These are phyloP conservation scores for Rhododendron vialii DNA, from an alignment of 148 eudicot species.

Conservation along the genomic window DNA sequence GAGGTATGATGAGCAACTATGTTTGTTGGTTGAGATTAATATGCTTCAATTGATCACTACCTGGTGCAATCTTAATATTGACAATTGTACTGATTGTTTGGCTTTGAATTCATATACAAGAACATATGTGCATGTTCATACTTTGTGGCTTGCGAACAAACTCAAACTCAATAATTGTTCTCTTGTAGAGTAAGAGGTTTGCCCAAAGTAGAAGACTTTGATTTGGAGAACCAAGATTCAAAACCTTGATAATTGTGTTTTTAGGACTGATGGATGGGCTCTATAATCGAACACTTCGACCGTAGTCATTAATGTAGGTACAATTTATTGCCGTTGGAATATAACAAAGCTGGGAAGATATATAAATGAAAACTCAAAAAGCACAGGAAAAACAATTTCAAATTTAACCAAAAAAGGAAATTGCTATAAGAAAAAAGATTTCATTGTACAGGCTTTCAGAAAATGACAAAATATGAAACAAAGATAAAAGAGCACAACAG, in stretches of 20 bases:
- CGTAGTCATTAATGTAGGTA: neutral
- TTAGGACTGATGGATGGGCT: neutral
- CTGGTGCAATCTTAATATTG: neutral
- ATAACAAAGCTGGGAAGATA: neutral
- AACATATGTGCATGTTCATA: neutral
- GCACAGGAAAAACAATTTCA: neutral
- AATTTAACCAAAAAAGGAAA: neutral
- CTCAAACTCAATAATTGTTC: neutral
- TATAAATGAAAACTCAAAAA: neutral
- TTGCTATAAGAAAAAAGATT: neutral
- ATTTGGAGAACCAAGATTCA: neutral
- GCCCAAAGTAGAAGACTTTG: neutral
- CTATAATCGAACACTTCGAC: neutral
- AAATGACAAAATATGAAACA: neutral
- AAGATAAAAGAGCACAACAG: neutral
- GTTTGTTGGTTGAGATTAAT: neutral
- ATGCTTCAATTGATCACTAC: neutral
- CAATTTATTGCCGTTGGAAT: neutral
- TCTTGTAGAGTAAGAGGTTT: neutral
- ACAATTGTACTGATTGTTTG: neutral
- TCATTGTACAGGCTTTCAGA: neutral
- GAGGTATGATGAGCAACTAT: conserved; percentile 45
- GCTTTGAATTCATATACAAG: neutral
- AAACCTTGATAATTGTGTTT: neutral
- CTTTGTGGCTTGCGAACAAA: neutral